A percentile compares a stretch with the other conserved stretches of the same genome.
phyloP scores from a whole-genome alignment of 2,329 filamentous ascomycete species.

The Fusarium oxysporum region DNA sequence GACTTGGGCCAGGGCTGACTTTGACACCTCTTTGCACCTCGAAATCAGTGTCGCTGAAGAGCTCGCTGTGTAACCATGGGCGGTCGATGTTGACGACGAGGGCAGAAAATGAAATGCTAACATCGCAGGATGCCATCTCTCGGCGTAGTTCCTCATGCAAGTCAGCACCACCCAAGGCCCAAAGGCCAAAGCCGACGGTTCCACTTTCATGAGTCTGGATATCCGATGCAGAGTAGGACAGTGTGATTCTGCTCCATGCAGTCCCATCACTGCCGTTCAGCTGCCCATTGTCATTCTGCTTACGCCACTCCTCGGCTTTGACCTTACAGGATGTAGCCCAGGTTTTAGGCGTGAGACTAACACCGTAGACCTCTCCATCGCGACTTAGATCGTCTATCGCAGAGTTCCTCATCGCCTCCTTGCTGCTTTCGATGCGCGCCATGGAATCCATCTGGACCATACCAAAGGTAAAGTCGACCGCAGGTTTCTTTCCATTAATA shows the following conservation, averaged over 20 bases:
- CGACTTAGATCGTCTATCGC: not conserved
- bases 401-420: not conserved
- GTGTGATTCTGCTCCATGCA: not conserved
- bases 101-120: not conserved
- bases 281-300: fast-evolving
- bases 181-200: fast-evolving
- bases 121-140: not conserved
- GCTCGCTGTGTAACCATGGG: not conserved
- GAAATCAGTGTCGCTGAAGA: not conserved
- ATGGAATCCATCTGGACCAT: not conserved
- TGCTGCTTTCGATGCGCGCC: not conserved
- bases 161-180: fast-evolving
- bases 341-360: not conserved
- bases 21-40: fast-evolving
- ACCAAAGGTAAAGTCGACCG: not conserved
- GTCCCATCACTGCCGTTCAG: not conserved
- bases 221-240: not conserved
- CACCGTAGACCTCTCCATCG: not conserved
- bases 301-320: not conserved
- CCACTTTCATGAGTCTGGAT: not conserved
- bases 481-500: not conserved
- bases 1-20: not conserved
- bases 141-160: not conserved
- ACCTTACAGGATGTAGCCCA: not conserved
- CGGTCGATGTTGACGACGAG: not conserved